Conservation (phyloP, 192 early-diverging fungal species). For the Rhizoclosmatium sp. region DNA sequence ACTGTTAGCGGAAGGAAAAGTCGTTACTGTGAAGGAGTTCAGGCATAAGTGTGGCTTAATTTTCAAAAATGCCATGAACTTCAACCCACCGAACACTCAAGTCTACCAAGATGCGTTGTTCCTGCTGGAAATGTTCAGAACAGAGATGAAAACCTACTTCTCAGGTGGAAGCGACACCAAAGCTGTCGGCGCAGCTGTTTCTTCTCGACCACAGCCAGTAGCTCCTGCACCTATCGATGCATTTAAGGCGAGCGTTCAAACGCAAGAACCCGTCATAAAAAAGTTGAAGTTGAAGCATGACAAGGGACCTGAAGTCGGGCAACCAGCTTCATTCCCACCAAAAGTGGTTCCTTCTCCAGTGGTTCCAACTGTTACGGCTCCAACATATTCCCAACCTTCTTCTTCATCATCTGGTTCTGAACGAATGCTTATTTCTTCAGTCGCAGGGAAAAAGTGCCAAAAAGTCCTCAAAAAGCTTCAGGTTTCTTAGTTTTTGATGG, state of each 20-base stretch:
- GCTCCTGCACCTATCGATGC: background rate
- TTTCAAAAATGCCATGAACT: slow-evolving; percentile 58
- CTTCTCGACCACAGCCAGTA: background rate
- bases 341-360: background rate
- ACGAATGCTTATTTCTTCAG: slow-evolving; percentile 16
- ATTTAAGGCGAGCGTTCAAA: background rate
- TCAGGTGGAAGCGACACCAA: background rate
- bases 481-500: slow-evolving; percentile 4
- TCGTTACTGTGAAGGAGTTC: slow-evolving; percentile 68
- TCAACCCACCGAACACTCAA: slow-evolving; percentile 74
- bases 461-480: slow-evolving; percentile 32
- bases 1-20: slow-evolving; percentile 70
- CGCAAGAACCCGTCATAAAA: slow-evolving; percentile 10
- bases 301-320: background rate
- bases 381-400: background rate
- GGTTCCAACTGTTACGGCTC: background rate
- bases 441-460: slow-evolving; percentile 25
- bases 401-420: background rate
- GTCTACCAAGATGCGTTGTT: slow-evolving; percentile 70
- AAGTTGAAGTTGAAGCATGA: slow-evolving; percentile 33
- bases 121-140: slow-evolving; percentile 49
- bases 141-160: slow-evolving; percentile 10
- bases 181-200: background rate
- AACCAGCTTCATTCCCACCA: background rate
- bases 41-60: slow-evolving; percentile 71